phyloP scores from a whole-genome alignment of 2,329 filamentous ascomycete species.

The Xylaria sp. region DNA sequence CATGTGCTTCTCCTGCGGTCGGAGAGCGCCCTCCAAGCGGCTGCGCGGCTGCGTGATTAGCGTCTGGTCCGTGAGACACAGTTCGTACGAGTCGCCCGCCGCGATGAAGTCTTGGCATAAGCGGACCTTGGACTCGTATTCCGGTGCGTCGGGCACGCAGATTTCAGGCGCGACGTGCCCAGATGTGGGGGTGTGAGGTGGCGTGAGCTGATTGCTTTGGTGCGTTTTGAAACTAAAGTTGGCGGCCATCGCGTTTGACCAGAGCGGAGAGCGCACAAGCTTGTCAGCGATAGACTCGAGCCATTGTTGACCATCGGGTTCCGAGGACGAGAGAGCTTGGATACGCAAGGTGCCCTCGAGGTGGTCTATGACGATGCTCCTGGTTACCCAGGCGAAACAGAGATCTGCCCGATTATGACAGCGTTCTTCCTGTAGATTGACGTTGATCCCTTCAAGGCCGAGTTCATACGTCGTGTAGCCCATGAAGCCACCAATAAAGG shows the following conservation, averaged over 20 bases:
- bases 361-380: constrained; percentile 82
- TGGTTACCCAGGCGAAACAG: constrained; percentile 79
- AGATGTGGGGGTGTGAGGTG: constrained; percentile 45
- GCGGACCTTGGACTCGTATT: constrained; percentile 74
- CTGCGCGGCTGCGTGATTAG: constrained; percentile 61
- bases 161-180: constrained; percentile 45
- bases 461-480: constrained; percentile 89
- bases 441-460: constrained; percentile 70
- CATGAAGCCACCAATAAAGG: constrained; percentile 86
- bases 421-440: constrained; percentile 51
- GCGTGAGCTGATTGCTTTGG: constrained; percentile 41
- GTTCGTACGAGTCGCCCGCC: constrained; percentile 84
- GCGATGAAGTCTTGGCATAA: constrained; percentile 76
- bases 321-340: constrained; percentile 69
- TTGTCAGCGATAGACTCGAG: constrained; percentile 52
- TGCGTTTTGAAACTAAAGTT: constrained; percentile 24
- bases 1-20: constrained; percentile 47
- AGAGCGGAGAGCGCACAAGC: constrained; percentile 50
- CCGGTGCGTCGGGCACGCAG: constrained; percentile 54
- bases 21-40: constrained; percentile 54
- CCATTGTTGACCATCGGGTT: constrained; percentile 54
- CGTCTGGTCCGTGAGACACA: constrained; percentile 83
- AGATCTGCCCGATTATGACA: constrained; percentile 70
- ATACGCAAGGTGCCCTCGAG: constrained; percentile 68
- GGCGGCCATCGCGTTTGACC: constrained; percentile 42